Conservation (phyloP, 768 basidiomycete species). For the Dendrothele bispora region DNA sequence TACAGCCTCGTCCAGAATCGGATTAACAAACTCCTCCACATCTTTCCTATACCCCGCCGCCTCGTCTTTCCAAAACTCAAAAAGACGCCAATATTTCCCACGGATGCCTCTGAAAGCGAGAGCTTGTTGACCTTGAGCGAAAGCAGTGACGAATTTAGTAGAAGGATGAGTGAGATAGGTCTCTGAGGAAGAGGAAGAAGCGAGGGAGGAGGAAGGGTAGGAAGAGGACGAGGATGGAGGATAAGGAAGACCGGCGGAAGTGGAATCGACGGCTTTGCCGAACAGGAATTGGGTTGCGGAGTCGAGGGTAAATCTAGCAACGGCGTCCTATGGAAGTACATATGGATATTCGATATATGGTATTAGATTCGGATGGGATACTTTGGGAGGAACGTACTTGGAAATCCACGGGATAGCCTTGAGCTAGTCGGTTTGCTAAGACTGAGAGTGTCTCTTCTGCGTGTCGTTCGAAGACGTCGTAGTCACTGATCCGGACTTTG, state of each 20-base stretch:
- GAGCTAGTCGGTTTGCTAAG: constrained; percentile 38
- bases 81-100: constrained; percentile 49
- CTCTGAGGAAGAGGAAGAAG: too few relatives aligned
- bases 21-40: constrained; percentile 52
- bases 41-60: constrained; percentile 44
- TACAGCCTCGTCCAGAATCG: constrained; percentile 48
- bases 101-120: constrained; percentile 38
- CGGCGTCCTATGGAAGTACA: constrained; percentile 39
- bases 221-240: constrained; percentile 32
- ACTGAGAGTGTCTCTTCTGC: constrained; percentile 45
- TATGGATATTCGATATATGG: neutral
- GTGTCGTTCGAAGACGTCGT: constrained; percentile 55
- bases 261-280: constrained; percentile 44
- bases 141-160: constrained; percentile 46
- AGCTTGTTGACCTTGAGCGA: constrained; percentile 45
- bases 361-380: neutral
- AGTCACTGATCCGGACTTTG: constrained; percentile 51
- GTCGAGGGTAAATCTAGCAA: constrained; percentile 59
- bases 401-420: constrained; percentile 56
- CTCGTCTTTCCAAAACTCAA: constrained; percentile 52
- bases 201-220: constrained; percentile 14
- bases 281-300: constrained; percentile 61
- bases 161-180: constrained; percentile 29
- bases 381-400: constrained; percentile 41
- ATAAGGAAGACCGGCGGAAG: constrained; percentile 48